phyloP scores from a whole-genome alignment of 768 basidiomycete species.

The Arthromyces matolae region DNA sequence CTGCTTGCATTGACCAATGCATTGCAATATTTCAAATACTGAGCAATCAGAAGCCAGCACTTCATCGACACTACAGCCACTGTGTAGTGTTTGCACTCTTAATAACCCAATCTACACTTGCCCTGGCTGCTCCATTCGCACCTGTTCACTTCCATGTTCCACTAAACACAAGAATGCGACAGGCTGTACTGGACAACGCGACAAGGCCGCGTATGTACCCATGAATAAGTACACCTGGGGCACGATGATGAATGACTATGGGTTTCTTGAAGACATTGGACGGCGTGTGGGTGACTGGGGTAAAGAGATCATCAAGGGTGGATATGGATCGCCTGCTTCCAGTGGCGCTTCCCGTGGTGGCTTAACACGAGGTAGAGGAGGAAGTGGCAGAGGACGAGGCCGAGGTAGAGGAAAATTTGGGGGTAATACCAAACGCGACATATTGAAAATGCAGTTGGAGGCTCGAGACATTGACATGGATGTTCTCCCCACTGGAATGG shows the following conservation, averaged over 20 bases:
- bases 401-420: slow-evolving; percentile 26
- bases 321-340: slow-evolving; percentile 38
- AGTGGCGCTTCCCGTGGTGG: no score
- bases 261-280: slow-evolving; percentile 79
- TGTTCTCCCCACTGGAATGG: slow-evolving; percentile 80
- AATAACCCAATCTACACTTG: slow-evolving; percentile 67
- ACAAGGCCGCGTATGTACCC: slow-evolving; percentile 70
- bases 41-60: slow-evolving; percentile 14
- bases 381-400: slow-evolving; percentile 19
- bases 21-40: background rate
- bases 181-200: slow-evolving; percentile 67
- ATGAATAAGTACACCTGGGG: slow-evolving; percentile 87
- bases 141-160: slow-evolving; percentile 73
- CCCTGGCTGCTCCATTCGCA: slow-evolving; percentile 66
- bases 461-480: slow-evolving; percentile 69
- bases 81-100: slow-evolving; percentile 49
- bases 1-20: slow-evolving; percentile 9
- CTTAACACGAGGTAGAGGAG: slow-evolving; percentile 19
- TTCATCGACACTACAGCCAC: slow-evolving; percentile 16
- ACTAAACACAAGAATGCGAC: slow-evolving; percentile 57
- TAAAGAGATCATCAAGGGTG: slow-evolving; percentile 59
- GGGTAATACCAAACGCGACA: slow-evolving; percentile 56
- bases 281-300: slow-evolving; percentile 76
- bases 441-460: slow-evolving; percentile 66
- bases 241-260: slow-evolving; percentile 86